Conservation (phyloP, 208 protist genomes). For the Acanthamoeba lenticulata region DNA sequence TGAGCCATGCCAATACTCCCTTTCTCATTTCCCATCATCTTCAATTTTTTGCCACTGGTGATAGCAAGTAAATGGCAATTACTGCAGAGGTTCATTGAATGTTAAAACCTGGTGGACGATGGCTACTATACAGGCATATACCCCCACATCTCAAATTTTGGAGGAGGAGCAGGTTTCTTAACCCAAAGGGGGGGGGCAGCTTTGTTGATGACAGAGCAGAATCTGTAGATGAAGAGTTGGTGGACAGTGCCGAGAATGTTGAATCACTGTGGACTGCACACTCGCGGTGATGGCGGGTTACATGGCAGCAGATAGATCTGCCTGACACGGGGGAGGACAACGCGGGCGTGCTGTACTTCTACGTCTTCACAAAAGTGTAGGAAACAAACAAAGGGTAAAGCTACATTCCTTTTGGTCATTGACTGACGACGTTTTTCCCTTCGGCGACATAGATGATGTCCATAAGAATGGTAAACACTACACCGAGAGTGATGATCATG, state of each 20-base stretch:
- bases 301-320: background rate
- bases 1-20: too few species aligned
- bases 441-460: background rate
- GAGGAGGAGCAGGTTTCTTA: background rate
- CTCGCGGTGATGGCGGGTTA: background rate
- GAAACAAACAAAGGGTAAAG: background rate
- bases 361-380: conserved; percentile 2
- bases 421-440: background rate
- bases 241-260: background rate
- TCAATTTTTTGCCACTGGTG: too few species aligned
- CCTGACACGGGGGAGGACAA: background rate
- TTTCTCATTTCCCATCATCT: too few species aligned
- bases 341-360: background rate
- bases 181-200: background rate
- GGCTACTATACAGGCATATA: background rate
- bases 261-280: background rate
- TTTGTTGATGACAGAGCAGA: conserved; percentile 34
- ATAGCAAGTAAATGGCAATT: too few species aligned
- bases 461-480: background rate
- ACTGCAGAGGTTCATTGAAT: background rate
- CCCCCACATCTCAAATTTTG: background rate
- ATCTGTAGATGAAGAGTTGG: background rate
- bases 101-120: background rate
- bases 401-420: background rate
- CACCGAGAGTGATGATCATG: background rate